These are phyloP conservation scores for Candida nemodendra DNA, from an alignment of 805 yeast species.

Conservation along the genomic window DNA sequence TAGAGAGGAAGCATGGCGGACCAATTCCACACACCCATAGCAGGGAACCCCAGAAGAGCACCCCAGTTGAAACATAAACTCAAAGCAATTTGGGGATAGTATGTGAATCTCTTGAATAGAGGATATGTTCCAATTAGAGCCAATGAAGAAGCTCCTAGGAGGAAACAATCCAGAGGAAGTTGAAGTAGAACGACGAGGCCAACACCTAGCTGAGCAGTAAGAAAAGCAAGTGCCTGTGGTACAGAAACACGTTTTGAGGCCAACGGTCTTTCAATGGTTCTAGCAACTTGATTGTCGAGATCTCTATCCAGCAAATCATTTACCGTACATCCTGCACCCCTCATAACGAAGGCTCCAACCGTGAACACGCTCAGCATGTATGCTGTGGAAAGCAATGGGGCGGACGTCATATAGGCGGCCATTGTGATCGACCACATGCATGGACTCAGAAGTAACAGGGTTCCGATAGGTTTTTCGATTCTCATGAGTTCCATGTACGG, in stretches of 20 bases:
- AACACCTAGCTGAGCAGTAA: constrained; percentile 69
- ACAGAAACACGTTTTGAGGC: constrained; percentile 80
- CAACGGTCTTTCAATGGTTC: constrained; percentile 90
- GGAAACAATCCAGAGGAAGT: constrained; percentile 79
- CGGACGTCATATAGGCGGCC: constrained; percentile 75
- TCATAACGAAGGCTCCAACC: constrained; percentile 84
- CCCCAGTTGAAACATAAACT: constrained; percentile 94
- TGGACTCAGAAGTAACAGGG: constrained; percentile 78
- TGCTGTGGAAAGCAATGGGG: constrained; percentile 62
- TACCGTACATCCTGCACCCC: constrained; percentile 97
- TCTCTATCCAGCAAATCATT: constrained; percentile 86
- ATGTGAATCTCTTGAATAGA: constrained; percentile 88
- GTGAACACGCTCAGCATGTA: constrained; percentile 71
- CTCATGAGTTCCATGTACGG: constrained; percentile 94
- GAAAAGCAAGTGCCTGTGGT: constrained; percentile 65
- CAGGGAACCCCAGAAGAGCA: constrained; percentile 90
- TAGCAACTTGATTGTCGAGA: constrained; percentile 78
- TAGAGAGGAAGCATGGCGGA: constrained; percentile 77
- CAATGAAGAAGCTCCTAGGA: constrained; percentile 77
- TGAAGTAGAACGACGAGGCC: constrained; percentile 72
- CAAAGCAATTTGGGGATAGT: constrained; percentile 87
- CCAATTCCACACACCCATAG: constrained; percentile 83
- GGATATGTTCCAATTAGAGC: constrained; percentile 86
- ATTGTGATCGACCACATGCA: constrained; percentile 90
- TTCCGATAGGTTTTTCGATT: constrained; percentile 94